phyloP scores from a whole-genome alignment of 2,329 filamentous ascomycete genomes.

The Blastomyces percursus region DNA sequence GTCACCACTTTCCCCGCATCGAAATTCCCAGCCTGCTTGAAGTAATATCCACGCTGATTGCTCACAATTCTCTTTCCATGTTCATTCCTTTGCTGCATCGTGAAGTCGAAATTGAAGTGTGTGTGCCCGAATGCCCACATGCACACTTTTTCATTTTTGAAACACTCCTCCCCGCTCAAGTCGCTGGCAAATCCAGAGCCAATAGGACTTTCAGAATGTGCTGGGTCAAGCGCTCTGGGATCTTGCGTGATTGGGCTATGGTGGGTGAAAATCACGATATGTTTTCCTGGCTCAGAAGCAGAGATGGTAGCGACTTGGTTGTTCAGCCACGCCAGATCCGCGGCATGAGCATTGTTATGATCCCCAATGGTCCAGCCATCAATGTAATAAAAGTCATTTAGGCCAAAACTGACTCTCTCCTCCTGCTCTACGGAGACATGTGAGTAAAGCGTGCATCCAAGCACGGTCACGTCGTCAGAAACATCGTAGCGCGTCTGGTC shows the following conservation, averaged over 20 bases:
- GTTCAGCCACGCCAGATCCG: slow-evolving; percentile 31
- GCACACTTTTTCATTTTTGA: slow-evolving; percentile 27
- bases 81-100: slow-evolving; percentile 17
- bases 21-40: slow-evolving; percentile 20
- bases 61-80: slow-evolving; percentile 18
- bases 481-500: slow-evolving; percentile 32
- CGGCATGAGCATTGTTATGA: slow-evolving; percentile 23
- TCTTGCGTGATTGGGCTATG: slow-evolving; percentile 25
- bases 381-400: slow-evolving; percentile 46
- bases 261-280: slow-evolving; percentile 32
- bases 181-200: slow-evolving; percentile 35
- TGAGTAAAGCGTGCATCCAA: slow-evolving; percentile 44
- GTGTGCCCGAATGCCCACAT: slow-evolving; percentile 43
- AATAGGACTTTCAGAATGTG: slow-evolving; percentile 24
- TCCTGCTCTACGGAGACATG: slow-evolving; percentile 30
- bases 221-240: slow-evolving; percentile 21
- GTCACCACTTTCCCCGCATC: slow-evolving; percentile 23
- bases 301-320: slow-evolving; percentile 24
- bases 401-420: slow-evolving; percentile 31
- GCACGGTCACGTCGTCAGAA: slow-evolving; percentile 27
- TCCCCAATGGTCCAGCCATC: slow-evolving; percentile 25
- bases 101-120: slow-evolving; percentile 37
- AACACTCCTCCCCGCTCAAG: slow-evolving; percentile 30
- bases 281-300: slow-evolving; percentile 22
- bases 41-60: slow-evolving; percentile 26